Conservation (phyloP, 805 yeast species). For the Lipomyces yamadae region DNA sequence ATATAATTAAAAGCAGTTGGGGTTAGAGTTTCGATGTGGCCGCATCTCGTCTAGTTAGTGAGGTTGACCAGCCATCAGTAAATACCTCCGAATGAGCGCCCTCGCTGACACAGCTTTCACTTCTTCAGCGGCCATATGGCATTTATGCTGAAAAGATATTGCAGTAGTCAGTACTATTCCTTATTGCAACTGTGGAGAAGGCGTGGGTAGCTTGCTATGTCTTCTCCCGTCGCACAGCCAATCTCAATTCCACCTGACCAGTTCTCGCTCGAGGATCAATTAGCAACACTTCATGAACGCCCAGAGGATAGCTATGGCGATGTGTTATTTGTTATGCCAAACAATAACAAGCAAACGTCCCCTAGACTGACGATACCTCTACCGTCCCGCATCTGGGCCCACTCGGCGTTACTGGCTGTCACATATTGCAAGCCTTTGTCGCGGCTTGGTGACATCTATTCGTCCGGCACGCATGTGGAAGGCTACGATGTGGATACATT, state of each 20-base stretch:
- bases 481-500: conserved; percentile 1
- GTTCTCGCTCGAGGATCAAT: conserved; percentile 29
- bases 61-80: background rate
- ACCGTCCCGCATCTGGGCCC: conserved; percentile 35
- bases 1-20: too few relatives aligned
- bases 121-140: background rate
- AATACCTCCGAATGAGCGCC: background rate
- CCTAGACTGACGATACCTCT: conserved; percentile 22
- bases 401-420: conserved; percentile 31
- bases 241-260: conserved; percentile 9
- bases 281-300: conserved; percentile 25
- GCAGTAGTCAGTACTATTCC: background rate
- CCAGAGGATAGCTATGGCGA: conserved; percentile 34
- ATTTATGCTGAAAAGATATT: background rate
- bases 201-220: conserved; percentile 5
- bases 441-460: conserved; percentile 23
- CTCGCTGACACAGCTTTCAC: background rate
- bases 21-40: too few relatives aligned
- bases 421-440: conserved; percentile 21
- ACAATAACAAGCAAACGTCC: background rate
- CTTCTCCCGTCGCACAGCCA: background rate
- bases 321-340: conserved; percentile 35
- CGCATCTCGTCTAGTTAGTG: background rate
- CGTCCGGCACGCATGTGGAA: conserved; percentile 8
- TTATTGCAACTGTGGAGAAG: conserved; percentile 1